phyloP scores from a whole-genome alignment of 2,329 filamentous ascomycete genomes.

The Pseudogymnoascus sp. region DNA sequence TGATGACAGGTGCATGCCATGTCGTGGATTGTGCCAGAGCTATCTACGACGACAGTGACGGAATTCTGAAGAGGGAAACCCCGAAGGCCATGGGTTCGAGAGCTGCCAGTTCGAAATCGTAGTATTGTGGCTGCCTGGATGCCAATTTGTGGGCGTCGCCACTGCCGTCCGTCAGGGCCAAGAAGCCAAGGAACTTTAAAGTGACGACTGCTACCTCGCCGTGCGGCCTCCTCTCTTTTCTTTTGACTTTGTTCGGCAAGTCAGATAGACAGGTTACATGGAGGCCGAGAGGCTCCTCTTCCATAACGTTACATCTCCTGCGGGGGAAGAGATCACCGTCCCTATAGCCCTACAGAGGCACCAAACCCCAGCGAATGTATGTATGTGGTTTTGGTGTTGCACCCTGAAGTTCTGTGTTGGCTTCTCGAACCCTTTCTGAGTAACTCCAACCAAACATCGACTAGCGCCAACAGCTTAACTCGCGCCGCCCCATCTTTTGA shows the following conservation, averaged over 20 bases:
- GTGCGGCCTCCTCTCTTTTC: neutral
- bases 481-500: neutral
- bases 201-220: neutral
- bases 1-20: neutral
- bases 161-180: neutral
- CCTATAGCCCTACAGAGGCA: neutral
- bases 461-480: neutral
- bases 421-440: neutral
- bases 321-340: neutral
- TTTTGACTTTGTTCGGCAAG: neutral
- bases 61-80: too few relatives aligned
- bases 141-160: neutral
- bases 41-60: too few relatives aligned
- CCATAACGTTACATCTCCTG: neutral
- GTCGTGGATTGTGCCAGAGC: neutral
- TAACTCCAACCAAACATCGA: neutral
- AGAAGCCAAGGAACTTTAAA: neutral
- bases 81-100: neutral
- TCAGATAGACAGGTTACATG: neutral
- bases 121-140: neutral
- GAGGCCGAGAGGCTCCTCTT: neutral
- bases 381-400: neutral
- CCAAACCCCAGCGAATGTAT: neutral
- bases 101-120: neutral
- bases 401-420: neutral